Base-by-base conservation (phyloP, 306 rosid genomes). In the cucumber (Cucumis sativus) region DNA sequence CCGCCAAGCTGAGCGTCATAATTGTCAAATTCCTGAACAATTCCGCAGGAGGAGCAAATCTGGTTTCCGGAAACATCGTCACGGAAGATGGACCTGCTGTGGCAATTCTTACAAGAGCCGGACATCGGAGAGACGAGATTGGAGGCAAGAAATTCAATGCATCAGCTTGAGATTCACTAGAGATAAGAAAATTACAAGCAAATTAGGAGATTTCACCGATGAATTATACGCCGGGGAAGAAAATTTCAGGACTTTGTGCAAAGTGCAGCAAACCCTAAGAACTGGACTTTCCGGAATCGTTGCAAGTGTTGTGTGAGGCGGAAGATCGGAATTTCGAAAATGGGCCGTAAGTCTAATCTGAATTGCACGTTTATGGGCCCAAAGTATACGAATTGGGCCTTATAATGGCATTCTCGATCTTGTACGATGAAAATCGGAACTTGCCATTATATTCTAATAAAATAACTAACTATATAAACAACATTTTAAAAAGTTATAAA, bases 1-100 rank as follows among this genome's bases (percentile, higher is more conserved):
- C 91, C 91, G 56, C 84, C 81, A 41, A 84, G 67, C 33, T 88
- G 87, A 28, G 87, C 85, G 17, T 88, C 95, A 33, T 35, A 89
- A 79, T 79, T 83, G 54, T 91, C 87, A 79, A 76, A 87, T 6
- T 73, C 84, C 73, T 87, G 93, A 70, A 85, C n/a, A 21, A 57
- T 71, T 10, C 95, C 91, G 63, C 97, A 91, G 0, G 62, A 23
- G 6, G 85, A 68, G 78, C 93, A 93, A 13, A 68, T 1, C 54
- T 81, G 76, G 5, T 41, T 57, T 18, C 84, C 89, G 6, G 88
- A 35, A 59, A 41, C n/a, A 59, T 81, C 88, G 55, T 89, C 93
- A 11, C 87, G 84, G 54, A 33, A 0, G 37, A 91, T 66, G 77
- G 89, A 86, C 12, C 81, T 82, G 81, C 79, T n/a, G 30, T 73